phyloP scores from a whole-genome alignment of 768 basidiomycete species.

The Roridomyces roridus region DNA sequence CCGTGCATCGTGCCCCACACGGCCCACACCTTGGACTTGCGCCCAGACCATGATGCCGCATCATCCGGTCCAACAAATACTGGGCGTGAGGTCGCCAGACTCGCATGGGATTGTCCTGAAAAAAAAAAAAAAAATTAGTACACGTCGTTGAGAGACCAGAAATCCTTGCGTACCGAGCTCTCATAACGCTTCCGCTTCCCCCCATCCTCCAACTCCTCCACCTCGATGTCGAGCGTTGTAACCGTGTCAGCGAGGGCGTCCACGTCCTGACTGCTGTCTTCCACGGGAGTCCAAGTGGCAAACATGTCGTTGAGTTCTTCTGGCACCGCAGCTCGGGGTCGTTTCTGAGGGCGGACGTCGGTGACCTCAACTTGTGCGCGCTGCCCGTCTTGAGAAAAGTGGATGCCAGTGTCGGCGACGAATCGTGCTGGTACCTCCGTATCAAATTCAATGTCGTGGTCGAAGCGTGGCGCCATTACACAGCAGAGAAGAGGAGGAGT shows the following conservation, averaged over 20 bases:
- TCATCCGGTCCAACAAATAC: not conserved
- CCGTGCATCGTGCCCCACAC: too few relatives aligned
- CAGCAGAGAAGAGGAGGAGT: too few relatives aligned
- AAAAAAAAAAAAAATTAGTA: not conserved
- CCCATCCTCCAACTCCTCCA: not conserved
- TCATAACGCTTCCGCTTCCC: not conserved
- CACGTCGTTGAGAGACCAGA: not conserved
- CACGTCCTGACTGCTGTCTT: not conserved
- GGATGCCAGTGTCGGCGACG: not conserved
- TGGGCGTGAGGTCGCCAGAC: not conserved
- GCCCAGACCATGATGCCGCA: not conserved
- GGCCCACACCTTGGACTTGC: not conserved
- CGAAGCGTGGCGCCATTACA: too few relatives aligned
- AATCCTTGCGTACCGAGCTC: slow-evolving; percentile 1
- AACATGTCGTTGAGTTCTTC: not conserved
- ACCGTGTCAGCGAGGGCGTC: not conserved
- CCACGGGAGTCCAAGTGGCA: not conserved
- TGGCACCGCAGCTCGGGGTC: not conserved
- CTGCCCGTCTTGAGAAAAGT: not conserved
- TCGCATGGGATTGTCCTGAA: not conserved
- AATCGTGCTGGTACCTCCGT: too few relatives aligned
- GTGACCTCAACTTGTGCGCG: not conserved
- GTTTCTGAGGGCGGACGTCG: not conserved
- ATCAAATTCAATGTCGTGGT: too few relatives aligned
- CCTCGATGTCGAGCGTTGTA: not conserved